These are phyloP conservation scores for Aurinia saxatilis DNA, from an alignment of 345 rosid genomes.

Conservation along the genomic window DNA sequence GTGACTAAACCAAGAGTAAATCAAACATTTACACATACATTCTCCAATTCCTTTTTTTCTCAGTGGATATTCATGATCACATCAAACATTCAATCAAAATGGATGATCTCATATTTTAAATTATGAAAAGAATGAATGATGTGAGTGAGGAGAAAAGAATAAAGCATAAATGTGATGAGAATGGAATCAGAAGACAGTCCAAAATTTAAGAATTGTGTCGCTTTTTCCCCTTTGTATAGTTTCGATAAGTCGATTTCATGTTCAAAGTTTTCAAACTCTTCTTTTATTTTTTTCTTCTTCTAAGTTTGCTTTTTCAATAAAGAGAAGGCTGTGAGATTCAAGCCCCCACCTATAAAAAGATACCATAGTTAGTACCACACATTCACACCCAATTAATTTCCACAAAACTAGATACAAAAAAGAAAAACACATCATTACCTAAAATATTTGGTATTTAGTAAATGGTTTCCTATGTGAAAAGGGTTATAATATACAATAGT, in stretches of 20 bases:
- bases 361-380: conserved; percentile 19
- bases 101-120: not conserved
- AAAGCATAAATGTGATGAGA: conserved; percentile 27
- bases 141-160: conserved; percentile 16
- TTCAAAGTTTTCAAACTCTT: conserved; percentile 25
- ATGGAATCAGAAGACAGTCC: conserved; percentile 26
- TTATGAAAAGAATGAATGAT: not conserved
- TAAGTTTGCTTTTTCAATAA: conserved; percentile 24
- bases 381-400: conserved; percentile 26
- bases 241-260: conserved; percentile 27
- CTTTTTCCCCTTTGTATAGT: conserved; percentile 22
- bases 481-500: not conserved
- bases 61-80: too few relatives aligned
- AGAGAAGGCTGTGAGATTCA: conserved; percentile 28
- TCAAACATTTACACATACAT: too few relatives aligned
- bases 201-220: conserved; percentile 21
- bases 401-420: not conserved
- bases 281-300: conserved; percentile 13
- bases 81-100: not conserved
- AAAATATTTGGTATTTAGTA: conserved; percentile 3
- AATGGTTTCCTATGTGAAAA: not conserved
- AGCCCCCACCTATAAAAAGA: conserved; percentile 31
- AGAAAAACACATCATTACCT: conserved; percentile 3
- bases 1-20: too few relatives aligned
- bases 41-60: too few relatives aligned